Percentiles rank a stretch among this genome's conserved stretches.
phyloP scores from a whole-genome alignment of 495 filamentous ascomycete species.

The Neurospora hispaniola region DNA sequence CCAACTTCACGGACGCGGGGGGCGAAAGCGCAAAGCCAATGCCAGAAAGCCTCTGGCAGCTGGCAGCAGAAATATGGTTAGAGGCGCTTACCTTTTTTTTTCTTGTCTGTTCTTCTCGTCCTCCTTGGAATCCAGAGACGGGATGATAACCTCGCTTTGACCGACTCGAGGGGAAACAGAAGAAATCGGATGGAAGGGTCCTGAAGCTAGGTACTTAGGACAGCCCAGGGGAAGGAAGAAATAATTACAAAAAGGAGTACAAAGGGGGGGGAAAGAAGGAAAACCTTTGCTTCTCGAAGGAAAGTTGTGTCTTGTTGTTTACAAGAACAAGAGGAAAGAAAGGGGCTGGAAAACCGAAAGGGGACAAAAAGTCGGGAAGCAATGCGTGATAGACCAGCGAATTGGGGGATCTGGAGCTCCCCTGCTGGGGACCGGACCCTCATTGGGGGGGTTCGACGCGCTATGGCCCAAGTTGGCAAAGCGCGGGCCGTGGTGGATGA shows the following conservation, averaged over 20 bases:
- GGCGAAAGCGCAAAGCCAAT: neutral
- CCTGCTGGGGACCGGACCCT: neutral
- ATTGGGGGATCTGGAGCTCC: neutral
- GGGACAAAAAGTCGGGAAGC: neutral
- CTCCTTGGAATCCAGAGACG: neutral
- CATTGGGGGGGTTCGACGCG: neutral
- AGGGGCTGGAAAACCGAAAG: neutral
- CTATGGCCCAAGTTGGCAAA: neutral
- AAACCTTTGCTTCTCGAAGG: neutral
- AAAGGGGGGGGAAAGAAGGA: neutral
- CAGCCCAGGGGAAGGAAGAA: neutral
- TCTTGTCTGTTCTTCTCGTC: neutral
- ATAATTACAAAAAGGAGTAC: neutral
- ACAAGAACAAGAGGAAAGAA: neutral
- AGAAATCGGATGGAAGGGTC: neutral
- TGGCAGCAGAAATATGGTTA: neutral
- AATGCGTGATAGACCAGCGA: neutral
- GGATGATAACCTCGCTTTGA: neutral
- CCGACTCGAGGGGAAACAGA: neutral
- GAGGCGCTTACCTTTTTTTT: neutral
- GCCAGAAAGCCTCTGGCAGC: neutral
- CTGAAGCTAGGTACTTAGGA: neutral
- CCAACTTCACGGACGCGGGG: neutral
- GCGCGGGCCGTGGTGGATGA: neutral
- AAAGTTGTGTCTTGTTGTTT: neutral